Evolutionary conservation across 768 basidiomycete genomes (phyloP), one percentile per base, ranked within the genome.

Genomic region (Ramaria sp.): DNA sequence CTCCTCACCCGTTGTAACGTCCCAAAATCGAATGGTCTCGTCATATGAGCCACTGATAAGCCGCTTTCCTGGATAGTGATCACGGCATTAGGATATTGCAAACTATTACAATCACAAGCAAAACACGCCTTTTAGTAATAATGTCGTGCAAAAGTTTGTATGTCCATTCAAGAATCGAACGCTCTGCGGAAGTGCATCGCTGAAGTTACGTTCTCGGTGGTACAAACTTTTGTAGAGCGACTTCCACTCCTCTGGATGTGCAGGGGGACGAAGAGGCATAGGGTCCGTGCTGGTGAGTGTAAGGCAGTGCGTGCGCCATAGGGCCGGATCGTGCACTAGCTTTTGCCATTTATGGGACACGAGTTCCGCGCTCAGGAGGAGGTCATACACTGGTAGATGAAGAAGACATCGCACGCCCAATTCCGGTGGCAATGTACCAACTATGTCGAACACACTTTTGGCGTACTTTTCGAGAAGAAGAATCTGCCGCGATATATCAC

Each of bases 11-110:
- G 75, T 78, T 51, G 73, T 75, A 20, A 95, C 76, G 64, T 93
- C 87, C 92, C 91, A 95, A 67, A 95, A 88, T 12, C 91, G 76
- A 57, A 95, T 93, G 1, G 87, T 90, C 66, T 92, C 91, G 54
- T 94, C 91, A 62, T 93, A 92, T 25, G 85, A 88, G 15, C 92
- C 92, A 59, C 86, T 90, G 59, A 95, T 89, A 39, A 95, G 71
- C 8, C 85, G 73, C 61, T 90, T 85, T 16, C 86, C 88, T 66
- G 55, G 32, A 34, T 48, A 38, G 22, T 28, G 10, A 1, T 25
- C 24, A 5, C 13, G 38, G 18, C 8, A 57, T 6, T 18, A 50
- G 20, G 12, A 42, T 50, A 47, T 32, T 16, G 52, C 30, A 5
- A 48, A 16, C 22, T 39, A 41, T 37, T 8, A 1, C 39, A 7